Evolutionary conservation across 2,329 filamentous ascomycete genomes (phyloP).

Genomic region (Sordariomycetes sp.): DNA sequence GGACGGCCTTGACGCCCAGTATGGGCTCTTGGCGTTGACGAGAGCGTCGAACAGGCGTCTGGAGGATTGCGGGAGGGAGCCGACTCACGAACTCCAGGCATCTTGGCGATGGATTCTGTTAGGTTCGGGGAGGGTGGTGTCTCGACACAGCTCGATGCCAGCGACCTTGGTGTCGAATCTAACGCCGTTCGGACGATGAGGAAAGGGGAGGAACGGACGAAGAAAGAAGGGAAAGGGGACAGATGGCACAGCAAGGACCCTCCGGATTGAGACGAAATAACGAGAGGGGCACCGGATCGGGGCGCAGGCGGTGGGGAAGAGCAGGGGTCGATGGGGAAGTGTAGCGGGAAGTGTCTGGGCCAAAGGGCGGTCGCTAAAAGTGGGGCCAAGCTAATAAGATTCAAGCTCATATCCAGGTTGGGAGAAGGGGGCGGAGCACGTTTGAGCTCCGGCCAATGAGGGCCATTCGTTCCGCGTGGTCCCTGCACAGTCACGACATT

Average conservation of each 20-base stretch:
- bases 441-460: no score
- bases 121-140: no score
- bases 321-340: no score
- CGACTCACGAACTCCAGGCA: constrained; percentile 43
- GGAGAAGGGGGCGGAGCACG: no score
- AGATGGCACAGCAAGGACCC: background rate
- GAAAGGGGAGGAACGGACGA: background rate
- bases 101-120: constrained; percentile 22
- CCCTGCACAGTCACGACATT: no score
- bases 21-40: background rate
- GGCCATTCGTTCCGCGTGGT: no score
- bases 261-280: background rate
- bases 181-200: background rate
- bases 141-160: background rate
- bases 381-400: no score
- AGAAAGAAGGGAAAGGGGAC: background rate
- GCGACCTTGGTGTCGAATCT: background rate
- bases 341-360: no score
- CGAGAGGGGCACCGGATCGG: no score
- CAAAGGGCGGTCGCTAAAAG: no score
- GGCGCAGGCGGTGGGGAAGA: background rate
- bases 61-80: constrained; percentile 1
- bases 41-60: no score
- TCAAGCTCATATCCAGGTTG: no score
- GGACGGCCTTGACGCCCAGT: background rate